These are phyloP conservation scores for Penicillium simplicissimum DNA, from an alignment of 495 filamentous ascomycete genomes.

Conservation along the genomic window DNA sequence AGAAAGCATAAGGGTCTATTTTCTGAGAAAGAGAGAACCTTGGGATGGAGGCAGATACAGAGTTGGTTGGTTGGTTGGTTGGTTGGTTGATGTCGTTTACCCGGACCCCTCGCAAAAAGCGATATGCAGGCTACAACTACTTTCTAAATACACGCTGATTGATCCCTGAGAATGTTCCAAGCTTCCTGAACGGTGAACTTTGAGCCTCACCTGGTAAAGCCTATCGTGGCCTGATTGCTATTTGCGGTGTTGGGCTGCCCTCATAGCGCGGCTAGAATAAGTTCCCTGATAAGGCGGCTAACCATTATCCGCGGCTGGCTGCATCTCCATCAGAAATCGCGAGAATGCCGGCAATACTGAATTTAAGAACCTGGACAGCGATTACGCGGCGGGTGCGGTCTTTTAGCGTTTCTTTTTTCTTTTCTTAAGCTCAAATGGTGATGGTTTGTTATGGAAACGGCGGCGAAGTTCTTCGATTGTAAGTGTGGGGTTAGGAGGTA, in stretches of 20 bases:
- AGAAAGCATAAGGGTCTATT: not conserved
- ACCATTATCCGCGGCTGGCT: constrained; percentile 9
- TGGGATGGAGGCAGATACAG: not conserved
- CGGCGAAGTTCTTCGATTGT: no score
- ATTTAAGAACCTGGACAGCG: constrained; percentile 5
- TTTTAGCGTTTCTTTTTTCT: not conserved
- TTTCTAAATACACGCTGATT: no score
- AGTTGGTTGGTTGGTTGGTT: no score
- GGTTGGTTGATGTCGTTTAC: no score
- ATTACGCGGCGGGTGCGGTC: not conserved
- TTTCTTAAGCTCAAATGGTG: not conserved
- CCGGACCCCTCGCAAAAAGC: no score
- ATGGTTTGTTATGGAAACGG: not conserved
- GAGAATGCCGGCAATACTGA: constrained; percentile 13
- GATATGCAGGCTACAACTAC: not conserved
- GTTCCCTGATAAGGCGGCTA: constrained; percentile 5
- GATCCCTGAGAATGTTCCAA: not conserved
- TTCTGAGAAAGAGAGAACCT: not conserved
- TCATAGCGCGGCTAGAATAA: constrained; percentile 7
- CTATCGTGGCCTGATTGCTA: not conserved
- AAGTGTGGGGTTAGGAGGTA: no score
- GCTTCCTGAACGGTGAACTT: not conserved
- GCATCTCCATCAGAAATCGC: constrained; percentile 8
- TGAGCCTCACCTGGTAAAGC: constrained; percentile 11
- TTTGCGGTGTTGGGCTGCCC: constrained; percentile 1